Percentiles rank a stretch among this genome's conserved stretches.
Evolutionary conservation across 768 basidiomycete species (phyloP).

Genomic region (Russula foetens): DNA sequence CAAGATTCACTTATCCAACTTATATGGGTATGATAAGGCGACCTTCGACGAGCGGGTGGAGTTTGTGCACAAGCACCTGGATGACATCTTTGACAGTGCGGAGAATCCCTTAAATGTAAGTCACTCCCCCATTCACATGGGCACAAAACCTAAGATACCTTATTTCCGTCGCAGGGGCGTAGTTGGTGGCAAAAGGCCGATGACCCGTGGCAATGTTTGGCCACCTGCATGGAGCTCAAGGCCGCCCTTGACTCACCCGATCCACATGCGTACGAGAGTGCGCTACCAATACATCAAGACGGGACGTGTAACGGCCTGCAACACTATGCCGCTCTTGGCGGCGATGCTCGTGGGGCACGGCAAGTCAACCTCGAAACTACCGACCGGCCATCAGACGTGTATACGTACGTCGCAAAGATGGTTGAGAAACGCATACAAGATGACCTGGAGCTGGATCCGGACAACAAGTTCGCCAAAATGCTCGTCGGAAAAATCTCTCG

Average conservation of each 20-base stretch:
- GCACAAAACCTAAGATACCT: constrained; percentile 1
- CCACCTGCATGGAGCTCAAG: constrained; percentile 84
- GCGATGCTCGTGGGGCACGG: constrained; percentile 77
- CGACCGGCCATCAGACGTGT: constrained; percentile 90
- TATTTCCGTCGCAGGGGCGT: constrained; percentile 39
- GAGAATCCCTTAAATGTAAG: constrained; percentile 67
- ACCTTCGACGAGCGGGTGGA: constrained; percentile 87
- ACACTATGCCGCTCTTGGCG: constrained; percentile 96
- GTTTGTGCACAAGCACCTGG: constrained; percentile 65
- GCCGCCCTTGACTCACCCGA: constrained; percentile 67
- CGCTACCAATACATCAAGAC: constrained; percentile 93
- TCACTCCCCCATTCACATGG: constrained; percentile 8
- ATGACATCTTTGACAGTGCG: constrained; percentile 77
- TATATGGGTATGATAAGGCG: constrained; percentile 92
- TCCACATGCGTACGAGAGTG: constrained; percentile 48
- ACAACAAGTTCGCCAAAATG: constrained; percentile 44
- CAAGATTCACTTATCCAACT: constrained; percentile 89
- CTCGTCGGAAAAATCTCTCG: constrained; percentile 74
- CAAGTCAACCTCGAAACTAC: constrained; percentile 88
- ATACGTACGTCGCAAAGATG: constrained; percentile 83
- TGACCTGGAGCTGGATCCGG: constrained; percentile 38
- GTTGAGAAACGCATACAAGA: constrained; percentile 59
- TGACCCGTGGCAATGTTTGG: constrained; percentile 97
- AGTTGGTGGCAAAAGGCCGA: constrained; percentile 90
- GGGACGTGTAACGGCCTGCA: constrained; percentile 98